Base-by-base conservation (phyloP, 2,329 filamentous ascomycete species). In the Alternaria sp. region DNA sequence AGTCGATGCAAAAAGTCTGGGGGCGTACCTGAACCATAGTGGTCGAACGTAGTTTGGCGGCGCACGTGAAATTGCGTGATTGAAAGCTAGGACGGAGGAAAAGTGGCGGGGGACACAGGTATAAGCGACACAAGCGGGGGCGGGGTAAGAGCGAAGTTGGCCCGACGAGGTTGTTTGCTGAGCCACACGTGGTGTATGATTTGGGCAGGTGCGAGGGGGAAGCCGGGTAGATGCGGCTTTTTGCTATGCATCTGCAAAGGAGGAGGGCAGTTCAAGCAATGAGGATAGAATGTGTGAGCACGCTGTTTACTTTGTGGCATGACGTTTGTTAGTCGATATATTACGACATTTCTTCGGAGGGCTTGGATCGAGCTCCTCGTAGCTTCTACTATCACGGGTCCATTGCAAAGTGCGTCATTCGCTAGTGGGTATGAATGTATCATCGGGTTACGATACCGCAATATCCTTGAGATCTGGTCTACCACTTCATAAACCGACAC, bases 1-100 rank as follows among this genome's bases (percentile, higher is more conserved):
- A 63, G 51, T 54, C 63, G 60, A 46, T 43, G 51, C 16, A 43
- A 30, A 42, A 61, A 65, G n/a, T 42, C 11, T 32, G 52, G 58
- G 51, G 28, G 51, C 59, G 62, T 73, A 74, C 71, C 62, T 73
- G 65, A 36, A 72, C 49, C 72, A 73, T 74, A 32, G 51, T 69
- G 61, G 55, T 58, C 61, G 26, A 63, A 60, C 64, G 53, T 58
- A 65, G 65, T 65, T 53, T 69, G 69, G 67, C 67, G 68, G 32
- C 32, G 14, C 32, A 36, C n/a, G 38, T 14, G 68, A 54, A 63
- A 72, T 72, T 66, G 70, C 70, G 70, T 72, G 70, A 69, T 72
- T 63, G 64, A 49, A 60, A 24, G 68, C 47, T 64, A 66, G 56
- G 56, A 63, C 66, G 66, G 65, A 53, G 54, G 36, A 51, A 52